These are phyloP conservation scores for Cystoderma amianthinum DNA, from an alignment of 768 basidiomycete species.

Conservation along the genomic window DNA sequence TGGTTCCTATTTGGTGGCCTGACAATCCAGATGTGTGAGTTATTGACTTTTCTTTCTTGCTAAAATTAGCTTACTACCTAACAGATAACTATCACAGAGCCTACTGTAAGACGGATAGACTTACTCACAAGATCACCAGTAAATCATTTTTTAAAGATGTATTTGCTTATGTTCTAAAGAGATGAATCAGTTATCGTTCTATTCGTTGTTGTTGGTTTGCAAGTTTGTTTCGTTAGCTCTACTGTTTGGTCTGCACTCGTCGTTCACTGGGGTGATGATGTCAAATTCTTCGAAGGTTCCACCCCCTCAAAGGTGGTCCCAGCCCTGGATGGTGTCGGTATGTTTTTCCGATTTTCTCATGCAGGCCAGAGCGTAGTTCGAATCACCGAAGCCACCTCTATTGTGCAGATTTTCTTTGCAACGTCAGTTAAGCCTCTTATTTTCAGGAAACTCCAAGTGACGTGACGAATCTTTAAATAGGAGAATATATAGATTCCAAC, in stretches of 20 bases:
- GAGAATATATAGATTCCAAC: background rate
- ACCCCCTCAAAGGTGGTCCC: background rate
- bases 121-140: too few species aligned
- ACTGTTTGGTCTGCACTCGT: background rate
- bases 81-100: background rate
- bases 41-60: background rate
- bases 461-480: background rate
- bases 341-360: background rate
- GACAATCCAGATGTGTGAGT: too few species aligned
- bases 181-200: background rate
- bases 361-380: too few species aligned
- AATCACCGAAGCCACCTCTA: too few species aligned
- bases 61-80: too few species aligned
- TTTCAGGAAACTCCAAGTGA: too few species aligned
- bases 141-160: too few species aligned
- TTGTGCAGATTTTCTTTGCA: background rate
- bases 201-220: background rate
- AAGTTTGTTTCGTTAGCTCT: background rate
- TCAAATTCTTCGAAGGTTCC: background rate
- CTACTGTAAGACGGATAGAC: background rate
- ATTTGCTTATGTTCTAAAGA: background rate
- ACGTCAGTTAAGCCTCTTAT: background rate
- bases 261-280: background rate
- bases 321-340: background rate
- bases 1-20: slow-evolving; percentile 1